These are phyloP conservation scores for Neurospora sp. DNA, from an alignment of 2,329 filamentous ascomycete genomes.

Conservation along the genomic window DNA sequence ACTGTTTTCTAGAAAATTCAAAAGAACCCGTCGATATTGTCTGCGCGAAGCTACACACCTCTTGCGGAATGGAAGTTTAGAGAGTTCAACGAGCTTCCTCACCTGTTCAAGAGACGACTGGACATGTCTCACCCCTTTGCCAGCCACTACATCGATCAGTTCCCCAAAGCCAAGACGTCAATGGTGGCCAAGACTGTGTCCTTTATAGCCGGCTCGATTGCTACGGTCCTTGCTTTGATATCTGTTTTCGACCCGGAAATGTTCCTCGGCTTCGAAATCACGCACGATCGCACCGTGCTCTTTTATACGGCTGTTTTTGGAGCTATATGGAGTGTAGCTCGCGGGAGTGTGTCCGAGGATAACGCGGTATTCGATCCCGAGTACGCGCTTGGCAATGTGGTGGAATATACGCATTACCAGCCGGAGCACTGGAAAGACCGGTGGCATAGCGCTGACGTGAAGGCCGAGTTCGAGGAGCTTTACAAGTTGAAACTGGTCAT, in stretches of 20 bases:
- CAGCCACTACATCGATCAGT: conserved; percentile 86
- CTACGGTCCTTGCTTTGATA: conserved; percentile 73
- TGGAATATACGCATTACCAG: conserved; percentile 86
- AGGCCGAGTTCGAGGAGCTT: conserved; percentile 76
- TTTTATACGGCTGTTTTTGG: conserved; percentile 84
- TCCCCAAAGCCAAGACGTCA: conserved; percentile 88
- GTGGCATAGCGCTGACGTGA: conserved; percentile 90
- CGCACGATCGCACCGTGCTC: conserved; percentile 74
- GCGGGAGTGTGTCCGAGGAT: conserved; percentile 79
- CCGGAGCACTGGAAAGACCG: conserved; percentile 81
- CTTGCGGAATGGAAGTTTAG: conserved; percentile 97
- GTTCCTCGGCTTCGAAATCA: conserved; percentile 87
- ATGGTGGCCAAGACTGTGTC: conserved; percentile 76
- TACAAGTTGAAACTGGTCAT: conserved; percentile 91
- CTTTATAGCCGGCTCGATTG: conserved; percentile 78
- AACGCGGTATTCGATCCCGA: conserved; percentile 86
- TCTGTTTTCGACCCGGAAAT: conserved; percentile 85
- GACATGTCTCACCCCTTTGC: conserved; percentile 95
- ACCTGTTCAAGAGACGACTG: conserved; percentile 79
- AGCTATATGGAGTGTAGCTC: conserved; percentile 71
- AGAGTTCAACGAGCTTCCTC: conserved; percentile 93
- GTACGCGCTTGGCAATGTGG: conserved; percentile 77
- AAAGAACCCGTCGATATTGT: conserved; percentile 78
- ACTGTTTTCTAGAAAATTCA: conserved; percentile 66
- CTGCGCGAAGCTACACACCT: conserved; percentile 84